Conservation (phyloP, 129 eudicot genomes). For the Logfia minima region DNA sequence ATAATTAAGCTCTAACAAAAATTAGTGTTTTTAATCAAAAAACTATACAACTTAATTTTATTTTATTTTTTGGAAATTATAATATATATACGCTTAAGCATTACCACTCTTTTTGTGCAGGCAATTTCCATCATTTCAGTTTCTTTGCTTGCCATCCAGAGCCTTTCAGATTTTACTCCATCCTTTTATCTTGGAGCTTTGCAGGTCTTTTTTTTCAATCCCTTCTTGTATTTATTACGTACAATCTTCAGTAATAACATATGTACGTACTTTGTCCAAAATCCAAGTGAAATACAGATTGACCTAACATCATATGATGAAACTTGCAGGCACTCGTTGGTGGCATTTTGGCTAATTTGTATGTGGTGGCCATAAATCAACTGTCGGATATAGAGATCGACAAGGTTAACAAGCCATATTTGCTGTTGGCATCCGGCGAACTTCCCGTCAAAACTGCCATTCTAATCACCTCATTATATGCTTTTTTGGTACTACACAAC, state of each 20-base stretch:
- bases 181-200: constrained; percentile 33
- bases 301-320: background rate
- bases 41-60: no score
- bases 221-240: background rate
- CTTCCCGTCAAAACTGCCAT: constrained; percentile 30
- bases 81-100: no score
- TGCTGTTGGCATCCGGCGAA: constrained; percentile 37
- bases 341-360: constrained; percentile 35
- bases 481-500: background rate
- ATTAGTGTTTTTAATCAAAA: no score
- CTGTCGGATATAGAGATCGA: constrained; percentile 36
- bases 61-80: no score
- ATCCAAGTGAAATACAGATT: no score
- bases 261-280: background rate
- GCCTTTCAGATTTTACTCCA: constrained; percentile 30
- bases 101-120: constrained; percentile 4
- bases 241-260: background rate
- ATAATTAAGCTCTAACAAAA: background rate
- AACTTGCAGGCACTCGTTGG: constrained; percentile 33
- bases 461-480: constrained; percentile 36
- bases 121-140: constrained; percentile 30
- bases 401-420: constrained; percentile 42
- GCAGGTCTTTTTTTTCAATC: constrained; percentile 15
- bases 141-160: constrained; percentile 36
- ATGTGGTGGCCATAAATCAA: constrained; percentile 38